Base-by-base conservation (phyloP, 2,329 filamentous ascomycete genomes). In the Dothideomycetidae sp. region DNA sequence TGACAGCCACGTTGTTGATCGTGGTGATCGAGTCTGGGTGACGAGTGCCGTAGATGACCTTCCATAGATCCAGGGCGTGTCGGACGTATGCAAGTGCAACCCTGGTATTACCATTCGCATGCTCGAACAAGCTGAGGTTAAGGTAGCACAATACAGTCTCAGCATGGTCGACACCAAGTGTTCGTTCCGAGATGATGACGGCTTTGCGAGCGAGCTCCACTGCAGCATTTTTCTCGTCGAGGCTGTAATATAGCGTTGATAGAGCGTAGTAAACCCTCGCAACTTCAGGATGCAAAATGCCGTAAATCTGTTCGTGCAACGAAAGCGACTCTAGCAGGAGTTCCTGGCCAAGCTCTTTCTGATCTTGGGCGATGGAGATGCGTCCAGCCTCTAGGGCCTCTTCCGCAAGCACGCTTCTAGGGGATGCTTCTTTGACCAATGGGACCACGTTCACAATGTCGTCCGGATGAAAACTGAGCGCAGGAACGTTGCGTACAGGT, bases 21-120 rank as follows among this genome's bases (percentile, higher is more conserved):
- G 90, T 96, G 5, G 92, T 98, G 61, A 98, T 94, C 5, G 85
- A 93, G 62, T 98, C 90, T 3, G 90, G 90, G 61, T 98, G 90
- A 51, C 84, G 81, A 18, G 79, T 67, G 19, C 90, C 90, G 55
- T 94, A 98, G 51, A 96, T 88, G 50, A 96, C 73, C 67, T 93
- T 94, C 88, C 88, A 96, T 44, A 98, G 68, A 55, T 90, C 78
- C 48, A 98, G 72, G 5, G 90, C 90, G 57, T 98, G 90, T 56
- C 82, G 83, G 46, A 92, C 80, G 56, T 93, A 94, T 10, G 73
- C 70, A 39, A 98, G 67, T n/a, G 88, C 90, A 42, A 74, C 71
- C 60, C 78, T 81, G 54, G 86, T 94, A 56, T 94, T 88, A 46
- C 86, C 86, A 34, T 77, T 79, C 43, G 85, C 84, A 60, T 98